phyloP scores from a whole-genome alignment of 352 stramenopile species.

The Pythium brassicae region DNA sequence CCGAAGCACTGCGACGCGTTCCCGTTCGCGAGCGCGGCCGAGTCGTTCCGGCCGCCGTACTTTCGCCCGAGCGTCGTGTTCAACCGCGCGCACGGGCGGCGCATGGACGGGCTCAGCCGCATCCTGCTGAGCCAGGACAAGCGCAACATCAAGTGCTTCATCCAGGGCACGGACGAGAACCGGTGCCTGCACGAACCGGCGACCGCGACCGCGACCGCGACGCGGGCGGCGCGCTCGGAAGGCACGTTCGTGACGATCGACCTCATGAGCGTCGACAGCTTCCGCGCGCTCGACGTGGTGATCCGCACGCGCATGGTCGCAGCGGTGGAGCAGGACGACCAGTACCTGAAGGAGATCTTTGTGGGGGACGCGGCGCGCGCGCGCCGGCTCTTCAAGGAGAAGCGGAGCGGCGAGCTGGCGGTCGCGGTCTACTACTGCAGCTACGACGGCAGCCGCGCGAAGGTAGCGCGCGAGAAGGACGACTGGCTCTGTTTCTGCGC shows the following conservation, averaged over 20 bases:
- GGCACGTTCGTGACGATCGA: constrained; percentile 39
- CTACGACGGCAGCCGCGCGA: constrained; percentile 20
- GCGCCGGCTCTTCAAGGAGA: constrained; percentile 28
- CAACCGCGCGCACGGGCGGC: constrained; percentile 30
- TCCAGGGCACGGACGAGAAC: constrained; percentile 19
- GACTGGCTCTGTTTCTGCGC: constrained; percentile 69
- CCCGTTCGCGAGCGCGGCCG: constrained; percentile 19
- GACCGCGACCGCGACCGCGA: no score
- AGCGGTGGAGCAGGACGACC: constrained; percentile 22
- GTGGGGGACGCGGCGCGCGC: constrained; percentile 21
- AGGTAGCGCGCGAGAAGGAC: constrained; percentile 17
- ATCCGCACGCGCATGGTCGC: constrained; percentile 30
- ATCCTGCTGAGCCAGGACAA: constrained; percentile 63
- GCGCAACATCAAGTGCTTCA: constrained; percentile 56
- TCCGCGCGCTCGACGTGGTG: constrained; percentile 33
- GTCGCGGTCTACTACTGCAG: constrained; percentile 47
- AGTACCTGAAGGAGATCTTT: constrained; percentile 29
- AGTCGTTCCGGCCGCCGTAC: constrained; percentile 35
- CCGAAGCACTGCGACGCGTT: constrained; percentile 25
- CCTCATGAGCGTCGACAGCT: constrained; percentile 34
- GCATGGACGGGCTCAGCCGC: constrained; percentile 38
- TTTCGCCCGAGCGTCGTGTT: constrained; percentile 46
- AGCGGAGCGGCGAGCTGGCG: constrained; percentile 10
- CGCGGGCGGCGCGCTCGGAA: neutral
- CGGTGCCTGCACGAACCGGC: neutral